phyloP scores from a whole-genome alignment of 176 grass and related monocot genomes.

The Oryza nivara region DNA sequence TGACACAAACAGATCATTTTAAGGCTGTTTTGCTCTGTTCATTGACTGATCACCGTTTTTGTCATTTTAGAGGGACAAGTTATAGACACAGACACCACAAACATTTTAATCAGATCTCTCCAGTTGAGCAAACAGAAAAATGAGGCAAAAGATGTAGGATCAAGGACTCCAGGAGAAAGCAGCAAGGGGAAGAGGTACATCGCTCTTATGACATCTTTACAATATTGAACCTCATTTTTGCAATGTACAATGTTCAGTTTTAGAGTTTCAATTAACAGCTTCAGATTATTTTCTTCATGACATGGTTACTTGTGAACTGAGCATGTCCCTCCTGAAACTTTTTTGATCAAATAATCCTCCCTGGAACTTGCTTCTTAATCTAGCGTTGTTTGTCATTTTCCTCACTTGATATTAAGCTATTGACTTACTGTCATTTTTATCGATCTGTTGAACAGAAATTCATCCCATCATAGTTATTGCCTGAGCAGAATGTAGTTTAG shows the following conservation, averaged over 20 bases:
- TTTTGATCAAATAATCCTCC: too few species aligned
- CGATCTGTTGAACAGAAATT: not conserved
- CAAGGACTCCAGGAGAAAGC: conserved; percentile 46
- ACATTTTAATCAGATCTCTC: conserved; percentile 84
- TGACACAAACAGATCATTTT: not conserved
- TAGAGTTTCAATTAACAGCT: not conserved
- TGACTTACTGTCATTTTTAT: not conserved
- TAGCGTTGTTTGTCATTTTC: not conserved
- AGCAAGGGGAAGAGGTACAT: conserved; percentile 60
- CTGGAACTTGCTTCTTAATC: not conserved
- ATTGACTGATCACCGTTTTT: conserved; percentile 6
- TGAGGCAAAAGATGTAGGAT: conserved; percentile 48
- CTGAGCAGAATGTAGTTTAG: not conserved
- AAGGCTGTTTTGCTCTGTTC: not conserved
- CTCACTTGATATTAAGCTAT: not conserved
- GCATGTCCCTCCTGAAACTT: not conserved
- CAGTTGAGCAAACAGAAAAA: conserved; percentile 67
- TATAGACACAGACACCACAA: conserved; percentile 73
- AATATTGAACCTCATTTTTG: not conserved
- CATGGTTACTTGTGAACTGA: not conserved
- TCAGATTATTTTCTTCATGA: not conserved
- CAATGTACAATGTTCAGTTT: not conserved
- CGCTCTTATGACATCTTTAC: not conserved
- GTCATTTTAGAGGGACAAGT: conserved; percentile 63
- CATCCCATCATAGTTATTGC: not conserved